These are phyloP conservation scores for Micractinium sp. DNA, from an alignment of 139 green algal genomes.

Conservation along the genomic window DNA sequence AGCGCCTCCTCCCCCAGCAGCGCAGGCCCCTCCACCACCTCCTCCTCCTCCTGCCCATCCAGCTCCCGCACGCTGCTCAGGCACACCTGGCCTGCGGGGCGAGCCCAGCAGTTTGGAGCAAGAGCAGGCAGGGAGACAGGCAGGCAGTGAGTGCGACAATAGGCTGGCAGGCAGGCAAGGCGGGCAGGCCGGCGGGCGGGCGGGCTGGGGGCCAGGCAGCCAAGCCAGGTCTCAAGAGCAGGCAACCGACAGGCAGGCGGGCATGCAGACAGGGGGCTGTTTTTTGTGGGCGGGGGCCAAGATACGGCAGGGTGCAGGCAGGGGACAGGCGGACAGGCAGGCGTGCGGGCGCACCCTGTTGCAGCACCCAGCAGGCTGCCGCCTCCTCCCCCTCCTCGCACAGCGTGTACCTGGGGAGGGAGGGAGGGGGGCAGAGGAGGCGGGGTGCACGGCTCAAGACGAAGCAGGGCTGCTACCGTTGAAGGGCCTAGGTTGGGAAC, in stretches of 20 bases:
- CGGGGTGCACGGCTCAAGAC: too few relatives aligned
- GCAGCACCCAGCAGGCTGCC: slow-evolving; percentile 17
- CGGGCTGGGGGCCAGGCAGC: too few relatives aligned
- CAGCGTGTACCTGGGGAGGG: not conserved
- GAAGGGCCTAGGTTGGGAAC: too few relatives aligned
- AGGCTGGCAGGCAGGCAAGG: not conserved
- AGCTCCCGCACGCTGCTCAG: slow-evolving; percentile 18
- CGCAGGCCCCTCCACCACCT: slow-evolving; percentile 1
- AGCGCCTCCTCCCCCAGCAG: slow-evolving; percentile 24
- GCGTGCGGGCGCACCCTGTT: not conserved
- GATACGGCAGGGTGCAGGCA: too few relatives aligned
- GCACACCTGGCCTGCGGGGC: not conserved
- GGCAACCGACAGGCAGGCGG: not conserved
- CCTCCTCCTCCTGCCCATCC: slow-evolving; percentile 1
- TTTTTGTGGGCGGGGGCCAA: too few relatives aligned
- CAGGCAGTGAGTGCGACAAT: not conserved
- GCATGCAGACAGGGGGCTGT: too few relatives aligned
- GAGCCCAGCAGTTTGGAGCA: not conserved
- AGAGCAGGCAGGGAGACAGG: not conserved
- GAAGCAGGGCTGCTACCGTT: too few relatives aligned
- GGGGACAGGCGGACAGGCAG: not conserved
- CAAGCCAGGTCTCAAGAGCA: not conserved
- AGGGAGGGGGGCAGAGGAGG: too few relatives aligned
- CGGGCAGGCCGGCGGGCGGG: too few relatives aligned
- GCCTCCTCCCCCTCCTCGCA: slow-evolving; percentile 27